Evolutionary conservation across 306 rosid genomes (phyloP).

Genomic region (Lagenaria siceraria): DNA sequence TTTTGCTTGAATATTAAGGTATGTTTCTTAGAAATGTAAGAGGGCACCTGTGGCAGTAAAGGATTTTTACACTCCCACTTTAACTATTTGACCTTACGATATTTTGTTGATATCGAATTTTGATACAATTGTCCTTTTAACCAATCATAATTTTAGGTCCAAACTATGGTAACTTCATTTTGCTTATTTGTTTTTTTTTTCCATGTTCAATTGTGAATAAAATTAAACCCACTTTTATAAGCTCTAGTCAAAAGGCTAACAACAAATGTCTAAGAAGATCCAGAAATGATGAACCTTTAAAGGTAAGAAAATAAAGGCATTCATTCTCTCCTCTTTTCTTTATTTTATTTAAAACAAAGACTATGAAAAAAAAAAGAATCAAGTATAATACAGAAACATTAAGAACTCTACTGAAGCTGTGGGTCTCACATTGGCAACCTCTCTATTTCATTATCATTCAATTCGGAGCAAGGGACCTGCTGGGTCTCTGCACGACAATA

Average conservation of each 20-base stretch:
- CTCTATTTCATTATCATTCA: not conserved
- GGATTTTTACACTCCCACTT: not conserved
- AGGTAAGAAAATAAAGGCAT: not conserved
- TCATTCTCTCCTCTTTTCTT: not conserved
- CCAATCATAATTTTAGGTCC: not conserved
- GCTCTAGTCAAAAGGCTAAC: not conserved
- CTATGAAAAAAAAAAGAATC: not conserved
- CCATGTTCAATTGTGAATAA: not conserved
- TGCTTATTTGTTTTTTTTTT: not conserved
- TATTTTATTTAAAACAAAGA: not conserved
- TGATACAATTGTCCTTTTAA: not conserved
- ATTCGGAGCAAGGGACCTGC: slow-evolving; percentile 2
- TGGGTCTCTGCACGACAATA: not conserved
- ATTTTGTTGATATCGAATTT: not conserved
- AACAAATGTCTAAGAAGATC: not conserved
- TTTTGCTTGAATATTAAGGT: not conserved
- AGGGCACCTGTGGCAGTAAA: not conserved
- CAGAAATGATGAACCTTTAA: not conserved
- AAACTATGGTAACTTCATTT: not conserved
- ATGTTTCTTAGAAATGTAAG: not conserved
- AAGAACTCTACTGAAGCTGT: not conserved
- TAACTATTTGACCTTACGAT: not conserved
- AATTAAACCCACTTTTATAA: not conserved
- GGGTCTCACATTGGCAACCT: not conserved
- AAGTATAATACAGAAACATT: not conserved